Base-by-base conservation (phyloP, 768 basidiomycete genomes). In the Suillus brevipes region DNA sequence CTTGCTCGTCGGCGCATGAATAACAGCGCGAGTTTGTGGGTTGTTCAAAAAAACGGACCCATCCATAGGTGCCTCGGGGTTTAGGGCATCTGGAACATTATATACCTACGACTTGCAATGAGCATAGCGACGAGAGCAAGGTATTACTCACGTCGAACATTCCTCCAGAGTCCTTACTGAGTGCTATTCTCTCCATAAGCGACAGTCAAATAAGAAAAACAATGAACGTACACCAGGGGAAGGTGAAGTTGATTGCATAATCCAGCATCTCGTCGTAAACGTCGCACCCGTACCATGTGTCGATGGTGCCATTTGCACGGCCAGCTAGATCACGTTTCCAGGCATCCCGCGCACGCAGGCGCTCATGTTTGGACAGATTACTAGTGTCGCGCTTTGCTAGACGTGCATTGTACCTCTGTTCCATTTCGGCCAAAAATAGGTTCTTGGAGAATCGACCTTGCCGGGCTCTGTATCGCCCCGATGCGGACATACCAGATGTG, bases 231-330 rank as follows among this genome's bases (percentile, higher is more conserved):
- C 80, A 69, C 84, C 83, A 85, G 2, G 90, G 90, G 71, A 81
- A 86, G 0, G 90, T 89, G 70, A 81, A 91, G 71, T 92, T 92
- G 65, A 86, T 60, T 18, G 89, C 88, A 67, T 91, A 91, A 74
- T 91, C 90, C 38, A 89, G 69, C 75, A 88, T 83, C 77, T 88
- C 85, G 64, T 87, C 84, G 57, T 85, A 81, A 13, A 91, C 72
- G 62, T 85, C 79, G 74, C 91, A 92, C 6, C 87, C 86, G 55
- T 89, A 89, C 87, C 85, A 86, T 36, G 84, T 73, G 68, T 88
- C 83, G 56, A 89, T 81, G 2, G 84, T 85, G 10, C 82, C 87
- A 66, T 86, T 86, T 1, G 83, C 74, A 38, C 84, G 78, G 31
- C 74, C 76, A 28, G 74, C 77, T 16, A 88, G 75, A 72, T 82